A percentile compares a stretch with the other conserved stretches of the same genome.
These are phyloP conservation scores for Triangularia setosa DNA, from an alignment of 2,329 filamentous ascomycete species.

Conservation along the genomic window DNA sequence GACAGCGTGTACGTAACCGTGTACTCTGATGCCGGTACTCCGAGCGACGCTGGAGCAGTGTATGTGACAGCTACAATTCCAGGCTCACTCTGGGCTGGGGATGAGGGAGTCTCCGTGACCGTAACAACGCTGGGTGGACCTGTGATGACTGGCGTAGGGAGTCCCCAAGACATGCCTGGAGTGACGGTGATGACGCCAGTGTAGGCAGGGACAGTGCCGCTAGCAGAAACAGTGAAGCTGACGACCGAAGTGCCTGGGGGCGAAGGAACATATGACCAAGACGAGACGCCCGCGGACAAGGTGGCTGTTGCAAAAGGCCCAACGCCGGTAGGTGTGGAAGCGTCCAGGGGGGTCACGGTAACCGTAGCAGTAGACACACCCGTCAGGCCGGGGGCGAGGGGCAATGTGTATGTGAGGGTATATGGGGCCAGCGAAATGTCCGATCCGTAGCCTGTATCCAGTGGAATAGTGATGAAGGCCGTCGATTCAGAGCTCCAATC, in stretches of 20 bases:
- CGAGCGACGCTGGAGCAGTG: constrained; percentile 14
- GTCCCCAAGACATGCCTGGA: neutral
- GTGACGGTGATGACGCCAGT: constrained; percentile 24
- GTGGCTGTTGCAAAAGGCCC: neutral
- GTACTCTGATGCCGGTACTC: constrained; percentile 15
- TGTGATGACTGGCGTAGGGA: neutral
- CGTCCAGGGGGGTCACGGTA: constrained; percentile 11
- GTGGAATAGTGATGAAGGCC: neutral
- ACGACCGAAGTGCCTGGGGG: constrained; percentile 6
- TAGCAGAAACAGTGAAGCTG: constrained; percentile 20
- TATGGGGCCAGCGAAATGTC: neutral
- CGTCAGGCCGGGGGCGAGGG: constrained; percentile 10
- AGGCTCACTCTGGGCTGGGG: neutral
- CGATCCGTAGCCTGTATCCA: neutral
- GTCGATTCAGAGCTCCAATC: neutral
- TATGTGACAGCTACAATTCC: constrained; percentile 20
- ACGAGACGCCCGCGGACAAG: neutral
- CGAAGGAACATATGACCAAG: neutral
- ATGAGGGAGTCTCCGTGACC: neutral
- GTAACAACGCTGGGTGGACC: neutral
- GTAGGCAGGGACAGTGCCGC: constrained; percentile 17
- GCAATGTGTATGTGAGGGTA: constrained; percentile 22
- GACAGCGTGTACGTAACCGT: constrained; percentile 22
- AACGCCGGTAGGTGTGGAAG: neutral
- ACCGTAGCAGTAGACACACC: constrained; percentile 10